Evolutionary conservation across 257 asterid genomes (phyloP).

Genomic region (Lantana camara): DNA sequence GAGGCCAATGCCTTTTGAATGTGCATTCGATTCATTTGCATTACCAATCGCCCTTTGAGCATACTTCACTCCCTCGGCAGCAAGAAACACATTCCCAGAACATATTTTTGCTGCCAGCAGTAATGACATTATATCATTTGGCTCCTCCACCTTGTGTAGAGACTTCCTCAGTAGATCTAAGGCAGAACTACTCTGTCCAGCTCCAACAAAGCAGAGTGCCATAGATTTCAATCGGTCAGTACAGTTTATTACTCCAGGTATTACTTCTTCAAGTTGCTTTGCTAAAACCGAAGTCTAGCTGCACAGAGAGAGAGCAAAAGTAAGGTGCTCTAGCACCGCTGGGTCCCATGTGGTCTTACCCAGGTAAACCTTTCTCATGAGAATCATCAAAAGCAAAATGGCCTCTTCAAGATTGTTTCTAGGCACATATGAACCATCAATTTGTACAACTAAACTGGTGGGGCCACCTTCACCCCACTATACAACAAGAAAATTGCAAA

Average conservation of each 20-base stretch:
- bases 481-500: constrained; percentile 90
- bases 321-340: constrained; percentile 83
- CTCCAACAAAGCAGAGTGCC: constrained; percentile 79
- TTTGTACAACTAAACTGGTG: constrained; percentile 86
- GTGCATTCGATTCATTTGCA: constrained; percentile 56
- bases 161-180: constrained; percentile 76
- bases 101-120: constrained; percentile 88
- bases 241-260: constrained; percentile 84
- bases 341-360: constrained; percentile 91
- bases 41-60: constrained; percentile 70
- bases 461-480: constrained; percentile 78
- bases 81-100: constrained; percentile 70
- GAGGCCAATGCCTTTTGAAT: constrained; percentile 82
- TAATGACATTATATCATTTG: constrained; percentile 73
- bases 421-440: constrained; percentile 89
- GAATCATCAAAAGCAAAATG: constrained; percentile 87
- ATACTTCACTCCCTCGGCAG: constrained; percentile 84
- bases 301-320: constrained; percentile 83
- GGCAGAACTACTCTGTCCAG: constrained; percentile 70
- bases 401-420: constrained; percentile 92
- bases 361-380: constrained; percentile 82
- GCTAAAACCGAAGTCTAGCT: constrained; percentile 82
- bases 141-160: constrained; percentile 74
- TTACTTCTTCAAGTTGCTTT: constrained; percentile 83
- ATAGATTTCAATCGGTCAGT: constrained; percentile 81